Evolutionary conservation across 1,284 basidiomycete species (phyloP).

Genomic region (Megacollybia platyphylla): DNA sequence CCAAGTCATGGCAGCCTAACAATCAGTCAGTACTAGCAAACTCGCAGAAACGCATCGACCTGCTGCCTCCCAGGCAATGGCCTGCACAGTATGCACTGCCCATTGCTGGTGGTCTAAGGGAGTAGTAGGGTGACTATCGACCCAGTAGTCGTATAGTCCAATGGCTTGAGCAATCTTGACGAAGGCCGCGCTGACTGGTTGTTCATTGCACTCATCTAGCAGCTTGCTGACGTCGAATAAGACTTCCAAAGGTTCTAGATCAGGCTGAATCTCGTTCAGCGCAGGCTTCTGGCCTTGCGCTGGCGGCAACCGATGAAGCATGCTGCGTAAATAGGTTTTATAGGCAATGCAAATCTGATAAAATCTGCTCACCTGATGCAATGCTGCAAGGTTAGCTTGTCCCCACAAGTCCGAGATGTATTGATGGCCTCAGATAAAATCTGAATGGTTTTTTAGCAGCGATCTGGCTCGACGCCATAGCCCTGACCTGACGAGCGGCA

Average conservation of each 20-base stretch:
- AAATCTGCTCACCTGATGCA: conserved; percentile 48
- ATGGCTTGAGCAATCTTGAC: conserved; percentile 53
- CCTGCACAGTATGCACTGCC: conserved; percentile 61
- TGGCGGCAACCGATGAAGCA: conserved; percentile 56
- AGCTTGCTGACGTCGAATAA: conserved; percentile 61
- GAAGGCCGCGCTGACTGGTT: conserved; percentile 59
- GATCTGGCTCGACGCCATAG: conserved; percentile 1
- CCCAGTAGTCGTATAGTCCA: conserved; percentile 60
- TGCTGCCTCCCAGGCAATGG: conserved; percentile 54
- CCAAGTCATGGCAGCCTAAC: conserved; percentile 54
- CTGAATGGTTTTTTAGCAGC: conserved; percentile 20
- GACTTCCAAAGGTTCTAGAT: conserved; percentile 64
- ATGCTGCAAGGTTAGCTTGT: conserved; percentile 60
- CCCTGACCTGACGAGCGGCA: conserved; percentile 51
- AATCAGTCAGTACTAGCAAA: background rate
- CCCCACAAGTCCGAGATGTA: conserved; percentile 56
- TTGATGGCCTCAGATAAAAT: conserved; percentile 63
- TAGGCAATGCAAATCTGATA: conserved; percentile 6
- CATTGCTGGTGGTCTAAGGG: conserved; percentile 49
- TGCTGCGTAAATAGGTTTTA: conserved; percentile 22
- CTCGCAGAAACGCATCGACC: conserved; percentile 25
- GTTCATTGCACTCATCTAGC: conserved; percentile 44
- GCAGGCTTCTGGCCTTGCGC: conserved; percentile 30
- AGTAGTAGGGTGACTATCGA: conserved; percentile 37
- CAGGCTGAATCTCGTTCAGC: conserved; percentile 65